Conservation (phyloP, 306 rosid species). For the Trichosanthes truncata region DNA sequence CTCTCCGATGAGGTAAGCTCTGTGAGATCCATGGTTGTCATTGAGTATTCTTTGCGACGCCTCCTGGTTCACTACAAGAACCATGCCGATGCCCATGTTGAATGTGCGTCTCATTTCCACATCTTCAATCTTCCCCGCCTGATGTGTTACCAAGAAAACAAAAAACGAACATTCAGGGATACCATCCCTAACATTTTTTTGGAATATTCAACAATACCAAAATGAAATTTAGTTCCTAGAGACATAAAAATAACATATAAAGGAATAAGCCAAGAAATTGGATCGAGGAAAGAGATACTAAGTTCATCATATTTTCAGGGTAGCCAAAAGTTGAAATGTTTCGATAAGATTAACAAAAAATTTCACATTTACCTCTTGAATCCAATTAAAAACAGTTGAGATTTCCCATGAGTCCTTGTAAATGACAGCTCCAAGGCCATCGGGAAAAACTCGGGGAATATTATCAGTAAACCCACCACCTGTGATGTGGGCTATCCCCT, state of each 20-base stretch:
- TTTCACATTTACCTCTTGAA: constrained; percentile 60
- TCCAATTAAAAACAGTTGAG: constrained; percentile 71
- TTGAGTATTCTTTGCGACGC: constrained; percentile 37
- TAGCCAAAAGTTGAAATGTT: too few species aligned
- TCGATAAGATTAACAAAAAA: background rate
- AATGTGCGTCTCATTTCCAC: constrained; percentile 75
- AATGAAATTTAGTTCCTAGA: background rate
- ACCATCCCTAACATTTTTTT: background rate
- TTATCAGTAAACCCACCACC: constrained; percentile 96
- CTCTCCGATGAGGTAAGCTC: constrained; percentile 59
- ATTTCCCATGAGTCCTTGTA: constrained; percentile 61
- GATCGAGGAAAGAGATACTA: background rate
- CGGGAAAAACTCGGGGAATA: constrained; percentile 81
- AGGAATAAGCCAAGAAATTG: background rate
- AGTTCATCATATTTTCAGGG: background rate
- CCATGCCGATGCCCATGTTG: constrained; percentile 95
- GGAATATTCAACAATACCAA: background rate
- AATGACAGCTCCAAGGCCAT: constrained; percentile 69
- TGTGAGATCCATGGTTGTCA: constrained; percentile 16
- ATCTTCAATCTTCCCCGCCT: constrained; percentile 71
- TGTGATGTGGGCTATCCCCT: constrained; percentile 80
- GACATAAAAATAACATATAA: background rate
- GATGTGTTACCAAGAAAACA: constrained; percentile 3
- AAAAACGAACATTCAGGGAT: background rate
- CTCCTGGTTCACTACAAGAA: constrained; percentile 65